Conservation (phyloP, 2,329 filamentous ascomycete genomes). For the Ophiostoma perfectum region DNA sequence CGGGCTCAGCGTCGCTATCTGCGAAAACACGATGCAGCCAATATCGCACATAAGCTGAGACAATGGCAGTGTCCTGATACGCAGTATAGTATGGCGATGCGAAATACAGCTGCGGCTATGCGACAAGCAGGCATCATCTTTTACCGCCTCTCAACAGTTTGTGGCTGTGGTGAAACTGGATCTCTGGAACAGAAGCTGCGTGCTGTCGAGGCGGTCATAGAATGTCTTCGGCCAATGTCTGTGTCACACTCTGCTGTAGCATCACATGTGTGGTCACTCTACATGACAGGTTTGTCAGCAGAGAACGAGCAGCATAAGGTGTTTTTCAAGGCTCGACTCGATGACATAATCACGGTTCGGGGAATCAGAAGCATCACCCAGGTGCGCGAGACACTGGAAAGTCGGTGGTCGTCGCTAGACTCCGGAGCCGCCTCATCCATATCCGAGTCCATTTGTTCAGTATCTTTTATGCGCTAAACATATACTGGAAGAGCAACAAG, state of each 20-base stretch:
- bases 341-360: too few species aligned
- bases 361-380: too few species aligned
- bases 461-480: conserved; percentile 21
- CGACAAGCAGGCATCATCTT: conserved; percentile 16
- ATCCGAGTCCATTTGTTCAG: conserved; percentile 5
- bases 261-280: conserved; percentile 19
- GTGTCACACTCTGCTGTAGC: conserved; percentile 14
- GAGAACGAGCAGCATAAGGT: not conserved
- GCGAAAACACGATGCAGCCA: not conserved
- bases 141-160: not conserved
- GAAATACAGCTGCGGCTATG: conserved; percentile 20
- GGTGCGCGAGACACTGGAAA: too few species aligned
- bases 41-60: not conserved
- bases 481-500: conserved; percentile 22
- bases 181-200: too few species aligned
- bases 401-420: too few species aligned
- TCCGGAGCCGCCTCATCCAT: too few species aligned
- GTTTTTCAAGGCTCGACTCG: too few species aligned
- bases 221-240: not conserved
- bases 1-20: not conserved
- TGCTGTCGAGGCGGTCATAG: too few species aligned
- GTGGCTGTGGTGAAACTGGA: too few species aligned
- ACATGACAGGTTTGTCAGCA: conserved; percentile 16
- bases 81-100: conserved; percentile 13
- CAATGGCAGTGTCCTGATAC: conserved; percentile 15